Conservation (phyloP, 2,329 filamentous ascomycete genomes). For the Venturia aucupariae region DNA sequence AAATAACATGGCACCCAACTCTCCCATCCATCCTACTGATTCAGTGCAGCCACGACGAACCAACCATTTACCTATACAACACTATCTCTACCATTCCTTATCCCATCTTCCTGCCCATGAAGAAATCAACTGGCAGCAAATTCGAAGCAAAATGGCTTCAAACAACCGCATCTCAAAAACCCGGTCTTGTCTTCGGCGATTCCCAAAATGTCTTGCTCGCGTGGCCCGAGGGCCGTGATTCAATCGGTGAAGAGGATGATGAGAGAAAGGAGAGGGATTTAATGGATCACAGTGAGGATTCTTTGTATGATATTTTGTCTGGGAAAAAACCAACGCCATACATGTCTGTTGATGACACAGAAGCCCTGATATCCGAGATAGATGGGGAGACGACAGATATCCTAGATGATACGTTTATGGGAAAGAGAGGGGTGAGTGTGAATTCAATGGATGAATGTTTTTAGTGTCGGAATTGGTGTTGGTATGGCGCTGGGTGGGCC, state of each 20-base stretch:
- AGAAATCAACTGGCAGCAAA: constrained; percentile 16
- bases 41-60: constrained; percentile 32
- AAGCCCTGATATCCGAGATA: background rate
- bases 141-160: constrained; percentile 24
- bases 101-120: constrained; percentile 19
- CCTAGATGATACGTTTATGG: constrained; percentile 14
- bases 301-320: constrained; percentile 38
- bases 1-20: constrained; percentile 35
- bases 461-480: background rate
- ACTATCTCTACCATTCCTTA: constrained; percentile 16
- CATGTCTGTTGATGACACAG: background rate
- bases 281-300: constrained; percentile 32
- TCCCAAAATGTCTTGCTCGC: constrained; percentile 30
- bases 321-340: constrained; percentile 26
- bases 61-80: constrained; percentile 32
- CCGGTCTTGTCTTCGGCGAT: constrained; percentile 28
- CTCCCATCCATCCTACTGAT: constrained; percentile 31
- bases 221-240: constrained; percentile 33
- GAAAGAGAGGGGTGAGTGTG: background rate
- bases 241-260: constrained; percentile 21
- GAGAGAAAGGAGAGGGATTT: constrained; percentile 25
- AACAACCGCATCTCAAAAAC: constrained; percentile 23
- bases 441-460: background rate
- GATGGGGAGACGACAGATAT: constrained; percentile 1
- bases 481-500: background rate